Evolutionary conservation across 352 stramenopile species (phyloP).

Genomic region (Phytopythium delawarense): DNA sequence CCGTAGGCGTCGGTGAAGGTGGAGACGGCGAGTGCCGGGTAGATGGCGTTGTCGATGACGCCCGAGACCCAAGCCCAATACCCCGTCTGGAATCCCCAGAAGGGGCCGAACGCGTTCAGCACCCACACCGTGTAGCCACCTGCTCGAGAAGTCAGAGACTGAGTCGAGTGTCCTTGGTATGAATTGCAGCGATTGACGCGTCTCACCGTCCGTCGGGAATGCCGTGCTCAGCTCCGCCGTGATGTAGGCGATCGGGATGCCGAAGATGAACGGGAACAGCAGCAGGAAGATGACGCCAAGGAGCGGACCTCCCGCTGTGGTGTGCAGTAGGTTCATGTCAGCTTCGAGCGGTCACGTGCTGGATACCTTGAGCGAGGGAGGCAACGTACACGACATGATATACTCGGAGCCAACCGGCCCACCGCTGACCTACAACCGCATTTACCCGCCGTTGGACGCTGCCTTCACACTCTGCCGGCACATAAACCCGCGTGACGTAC

Average conservation of each 20-base stretch:
- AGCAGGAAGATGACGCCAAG: constrained; percentile 84
- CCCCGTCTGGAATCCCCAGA: constrained; percentile 81
- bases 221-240: constrained; percentile 90
- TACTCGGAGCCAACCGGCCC: constrained; percentile 39
- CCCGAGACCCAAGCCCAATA: constrained; percentile 86
- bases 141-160: background rate
- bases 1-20: constrained; percentile 39
- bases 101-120: constrained; percentile 86
- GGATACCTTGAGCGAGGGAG: too few species aligned
- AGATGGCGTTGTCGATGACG: constrained; percentile 92
- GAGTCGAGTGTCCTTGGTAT: background rate
- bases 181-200: background rate
- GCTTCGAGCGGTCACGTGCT: background rate
- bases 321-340: background rate
- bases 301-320: constrained; percentile 41
- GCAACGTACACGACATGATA: constrained; percentile 31
- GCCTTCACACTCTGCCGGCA: background rate
- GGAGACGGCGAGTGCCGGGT: constrained; percentile 71
- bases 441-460: background rate
- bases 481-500: constrained; percentile 13
- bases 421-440: constrained; percentile 3
- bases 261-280: constrained; percentile 89
- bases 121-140: constrained; percentile 90
- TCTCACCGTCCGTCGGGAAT: constrained; percentile 73
- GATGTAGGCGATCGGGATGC: constrained; percentile 88